Evolutionary conservation across 2,329 filamentous ascomycete species (phyloP).

Genomic region (Tolypocladium album): DNA sequence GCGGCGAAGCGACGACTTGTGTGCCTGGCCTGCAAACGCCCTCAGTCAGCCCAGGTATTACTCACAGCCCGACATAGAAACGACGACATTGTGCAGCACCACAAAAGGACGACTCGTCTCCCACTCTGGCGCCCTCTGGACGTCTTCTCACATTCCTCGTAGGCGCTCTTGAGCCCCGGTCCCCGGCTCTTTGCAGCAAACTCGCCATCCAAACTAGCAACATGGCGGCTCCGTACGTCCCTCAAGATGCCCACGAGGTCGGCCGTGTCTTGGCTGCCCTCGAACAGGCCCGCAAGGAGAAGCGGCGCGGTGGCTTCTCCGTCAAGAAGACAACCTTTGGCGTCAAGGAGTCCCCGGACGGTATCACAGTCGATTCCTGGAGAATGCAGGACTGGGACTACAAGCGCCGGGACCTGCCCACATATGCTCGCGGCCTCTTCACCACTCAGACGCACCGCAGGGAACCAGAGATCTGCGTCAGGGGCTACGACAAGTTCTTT

Average conservation of each 20-base stretch:
- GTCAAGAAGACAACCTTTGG: conserved; percentile 73
- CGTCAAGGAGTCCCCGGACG: conserved; percentile 50
- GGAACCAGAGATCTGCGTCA: conserved; percentile 65
- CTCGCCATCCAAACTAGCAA: neutral
- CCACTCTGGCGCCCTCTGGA: neutral
- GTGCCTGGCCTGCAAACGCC: neutral
- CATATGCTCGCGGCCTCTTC: conserved; percentile 88
- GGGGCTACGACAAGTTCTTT: conserved; percentile 99
- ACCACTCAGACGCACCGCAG: conserved; percentile 61
- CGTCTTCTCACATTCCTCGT: neutral
- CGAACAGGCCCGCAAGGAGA: conserved; percentile 43
- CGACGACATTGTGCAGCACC: neutral
- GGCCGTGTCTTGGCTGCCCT: conserved; percentile 54
- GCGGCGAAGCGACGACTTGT: neutral
- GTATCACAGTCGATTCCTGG: conserved; percentile 77
- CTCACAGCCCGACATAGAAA: neutral
- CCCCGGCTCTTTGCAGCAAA: neutral
- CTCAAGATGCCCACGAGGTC: conserved; percentile 62
- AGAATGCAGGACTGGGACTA: conserved; percentile 93
- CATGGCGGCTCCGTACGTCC: conserved; percentile 44
- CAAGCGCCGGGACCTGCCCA: conserved; percentile 76
- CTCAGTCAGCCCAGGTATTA: neutral
- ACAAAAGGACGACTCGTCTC: neutral
- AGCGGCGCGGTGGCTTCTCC: conserved; percentile 50
- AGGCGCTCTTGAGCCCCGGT: neutral